Evolutionary conservation across 1,284 basidiomycete species (phyloP).

Genomic region (Ganoderma lucidum): DNA sequence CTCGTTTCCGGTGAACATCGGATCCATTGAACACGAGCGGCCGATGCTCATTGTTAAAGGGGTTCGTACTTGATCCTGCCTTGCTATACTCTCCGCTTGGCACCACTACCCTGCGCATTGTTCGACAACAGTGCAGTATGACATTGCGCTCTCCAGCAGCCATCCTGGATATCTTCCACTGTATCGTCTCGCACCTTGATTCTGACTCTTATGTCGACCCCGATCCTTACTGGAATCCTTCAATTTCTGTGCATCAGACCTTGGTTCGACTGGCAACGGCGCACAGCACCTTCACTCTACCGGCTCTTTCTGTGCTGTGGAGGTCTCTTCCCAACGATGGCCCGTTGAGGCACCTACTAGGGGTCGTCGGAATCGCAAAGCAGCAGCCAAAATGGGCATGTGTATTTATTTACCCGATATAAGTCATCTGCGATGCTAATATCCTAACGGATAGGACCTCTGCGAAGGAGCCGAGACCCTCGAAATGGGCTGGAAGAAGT

Average conservation of each 20-base stretch:
- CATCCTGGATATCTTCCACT: not conserved
- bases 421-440: not conserved
- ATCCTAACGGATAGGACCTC: too few species aligned
- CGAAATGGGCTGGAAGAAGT: not conserved
- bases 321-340: not conserved
- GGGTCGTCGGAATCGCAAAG: not conserved
- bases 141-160: not conserved
- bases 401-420: not conserved
- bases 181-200: constrained; percentile 1
- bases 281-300: not conserved
- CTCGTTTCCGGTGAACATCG: not conserved
- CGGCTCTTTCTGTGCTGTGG: not conserved
- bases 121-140: not conserved
- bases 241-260: not conserved
- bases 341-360: too few species aligned
- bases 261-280: not conserved
- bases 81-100: not conserved
- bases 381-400: not conserved
- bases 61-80: too few species aligned
- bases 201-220: not conserved
- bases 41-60: not conserved
- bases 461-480: too few species aligned
- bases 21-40: not conserved
- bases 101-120: not conserved
- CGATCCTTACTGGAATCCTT: not conserved